A percentile compares a stretch with the other conserved stretches of the same genome.
phyloP scores from a whole-genome alignment of 2,329 filamentous ascomycete genomes.

The Zasmidium cellare region DNA sequence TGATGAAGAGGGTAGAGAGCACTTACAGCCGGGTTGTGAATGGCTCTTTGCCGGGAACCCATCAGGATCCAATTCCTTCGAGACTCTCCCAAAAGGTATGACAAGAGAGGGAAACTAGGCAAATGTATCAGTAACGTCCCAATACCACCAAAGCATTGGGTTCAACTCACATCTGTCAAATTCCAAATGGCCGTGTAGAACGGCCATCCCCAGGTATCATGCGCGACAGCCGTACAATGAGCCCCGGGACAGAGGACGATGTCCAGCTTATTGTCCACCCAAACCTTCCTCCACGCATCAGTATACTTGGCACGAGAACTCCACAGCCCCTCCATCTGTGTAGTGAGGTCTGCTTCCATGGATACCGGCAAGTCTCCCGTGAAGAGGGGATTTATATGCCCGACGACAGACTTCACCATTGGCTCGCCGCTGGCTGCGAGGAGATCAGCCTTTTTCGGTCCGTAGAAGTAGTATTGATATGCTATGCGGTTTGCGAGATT shows the following conservation, averaged over 20 bases:
- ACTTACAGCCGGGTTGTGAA: background rate
- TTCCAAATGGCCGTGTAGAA: background rate
- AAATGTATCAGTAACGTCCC: background rate
- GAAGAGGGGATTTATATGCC: background rate
- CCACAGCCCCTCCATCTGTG: background rate
- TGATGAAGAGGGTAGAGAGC: background rate
- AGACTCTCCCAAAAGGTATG: background rate
- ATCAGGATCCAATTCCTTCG: background rate
- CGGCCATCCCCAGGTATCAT: background rate
- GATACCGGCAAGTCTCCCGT: background rate
- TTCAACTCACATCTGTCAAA: background rate
- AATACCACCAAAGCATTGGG: background rate
- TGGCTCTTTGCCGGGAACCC: background rate
- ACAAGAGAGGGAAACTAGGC: background rate
- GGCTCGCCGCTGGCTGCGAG: background rate
- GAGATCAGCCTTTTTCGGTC: background rate
- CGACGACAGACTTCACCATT: background rate
- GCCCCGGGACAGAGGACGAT: background rate
- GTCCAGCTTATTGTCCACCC: background rate
- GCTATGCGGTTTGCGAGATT: background rate
- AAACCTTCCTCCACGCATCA: background rate
- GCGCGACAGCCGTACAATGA: background rate
- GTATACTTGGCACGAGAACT: background rate
- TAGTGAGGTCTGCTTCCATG: background rate
- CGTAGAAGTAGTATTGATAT: background rate